Conservation (phyloP, 495 filamentous ascomycete genomes). For the Neurospora sp. region DNA sequence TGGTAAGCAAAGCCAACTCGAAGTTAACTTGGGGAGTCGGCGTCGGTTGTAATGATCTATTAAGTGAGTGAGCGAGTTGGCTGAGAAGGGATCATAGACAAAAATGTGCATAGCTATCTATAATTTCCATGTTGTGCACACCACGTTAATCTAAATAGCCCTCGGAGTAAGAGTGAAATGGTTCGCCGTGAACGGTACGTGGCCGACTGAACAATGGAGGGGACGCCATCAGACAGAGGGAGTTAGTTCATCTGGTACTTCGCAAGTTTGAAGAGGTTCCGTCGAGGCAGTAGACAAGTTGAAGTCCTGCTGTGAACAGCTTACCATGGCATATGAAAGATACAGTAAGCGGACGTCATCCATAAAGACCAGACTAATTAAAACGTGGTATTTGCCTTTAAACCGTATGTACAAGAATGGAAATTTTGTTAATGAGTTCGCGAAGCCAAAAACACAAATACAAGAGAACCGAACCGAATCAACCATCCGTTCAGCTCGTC, state of each 20-base stretch:
- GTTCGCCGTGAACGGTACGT: too few species aligned
- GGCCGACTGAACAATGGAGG: neutral
- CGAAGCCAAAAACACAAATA: neutral
- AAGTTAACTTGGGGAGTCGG: too few species aligned
- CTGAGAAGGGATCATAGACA: too few species aligned
- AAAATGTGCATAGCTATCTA: too few species aligned
- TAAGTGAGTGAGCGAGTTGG: too few species aligned
- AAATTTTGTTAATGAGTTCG: neutral
- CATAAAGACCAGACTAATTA: neutral
- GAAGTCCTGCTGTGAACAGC: neutral
- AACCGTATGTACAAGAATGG: neutral
- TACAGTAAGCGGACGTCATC: neutral
- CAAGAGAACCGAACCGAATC: neutral
- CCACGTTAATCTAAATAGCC: too few species aligned
- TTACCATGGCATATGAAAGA: neutral
- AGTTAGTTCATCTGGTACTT: neutral
- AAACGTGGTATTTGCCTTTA: neutral
- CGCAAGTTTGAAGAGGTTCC: neutral
- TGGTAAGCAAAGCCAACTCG: too few species aligned
- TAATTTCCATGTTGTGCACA: too few species aligned
- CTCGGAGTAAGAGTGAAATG: too few species aligned
- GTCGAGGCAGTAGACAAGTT: neutral
- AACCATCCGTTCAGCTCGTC: neutral
- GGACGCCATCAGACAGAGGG: neutral
- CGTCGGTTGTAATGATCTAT: too few species aligned